Conservation (phyloP, 1,284 basidiomycete genomes). For the Ustilago shanxiensis region DNA sequence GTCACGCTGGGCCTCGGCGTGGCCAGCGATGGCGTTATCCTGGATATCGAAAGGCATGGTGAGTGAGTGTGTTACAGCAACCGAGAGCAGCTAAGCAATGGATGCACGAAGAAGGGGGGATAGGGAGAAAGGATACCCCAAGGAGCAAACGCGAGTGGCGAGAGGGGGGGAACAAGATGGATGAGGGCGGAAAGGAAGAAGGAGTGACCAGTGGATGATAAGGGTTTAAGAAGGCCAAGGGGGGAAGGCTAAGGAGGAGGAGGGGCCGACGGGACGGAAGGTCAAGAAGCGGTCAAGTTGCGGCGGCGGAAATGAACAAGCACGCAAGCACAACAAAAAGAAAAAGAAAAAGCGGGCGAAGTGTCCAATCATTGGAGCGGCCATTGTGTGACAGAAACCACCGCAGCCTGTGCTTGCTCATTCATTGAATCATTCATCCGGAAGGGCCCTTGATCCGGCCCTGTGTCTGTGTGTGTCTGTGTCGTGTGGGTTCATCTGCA, state of each 20-base stretch:
- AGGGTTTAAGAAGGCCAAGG: conserved; percentile 8
- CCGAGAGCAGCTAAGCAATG: neutral
- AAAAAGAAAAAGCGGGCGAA: neutral
- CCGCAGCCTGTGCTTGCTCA: neutral
- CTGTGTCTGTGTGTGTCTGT: neutral
- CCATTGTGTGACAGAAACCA: too few species aligned
- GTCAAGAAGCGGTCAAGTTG: too few species aligned
- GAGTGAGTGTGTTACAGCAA: neutral
- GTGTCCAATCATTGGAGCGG: neutral
- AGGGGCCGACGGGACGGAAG: neutral
- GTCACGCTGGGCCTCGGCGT: conserved; percentile 47
- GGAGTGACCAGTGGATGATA: neutral
- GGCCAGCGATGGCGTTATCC: conserved; percentile 50
- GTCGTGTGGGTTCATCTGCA: conserved; percentile 5
- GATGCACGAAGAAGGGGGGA: neutral
- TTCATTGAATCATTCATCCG: conserved; percentile 2
- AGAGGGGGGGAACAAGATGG: neutral
- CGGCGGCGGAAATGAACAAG: conserved; percentile 10
- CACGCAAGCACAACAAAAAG: conserved; percentile 11
- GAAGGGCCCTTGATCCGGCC: neutral
- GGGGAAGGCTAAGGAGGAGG: neutral
- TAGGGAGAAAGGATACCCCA: neutral
- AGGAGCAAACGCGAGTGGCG: neutral
- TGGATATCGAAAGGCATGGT: conserved; percentile 46
- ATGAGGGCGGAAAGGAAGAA: neutral